Evolutionary conservation across 192 early-diverging fungal genomes (phyloP).

Genomic region (Linnemannia schmuckeri): DNA sequence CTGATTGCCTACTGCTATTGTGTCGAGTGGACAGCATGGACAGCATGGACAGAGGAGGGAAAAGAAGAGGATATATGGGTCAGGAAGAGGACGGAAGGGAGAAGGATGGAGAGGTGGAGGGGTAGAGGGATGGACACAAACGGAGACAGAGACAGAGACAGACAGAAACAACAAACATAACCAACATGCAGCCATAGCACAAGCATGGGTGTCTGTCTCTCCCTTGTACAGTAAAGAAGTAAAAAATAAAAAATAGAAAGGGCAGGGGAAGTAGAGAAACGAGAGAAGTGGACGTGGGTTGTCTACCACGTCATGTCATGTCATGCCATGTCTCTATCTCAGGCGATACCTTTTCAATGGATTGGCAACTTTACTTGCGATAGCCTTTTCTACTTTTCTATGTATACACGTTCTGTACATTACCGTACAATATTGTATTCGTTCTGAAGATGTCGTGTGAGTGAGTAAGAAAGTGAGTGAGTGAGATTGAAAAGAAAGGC

Average conservation of each 20-base stretch:
- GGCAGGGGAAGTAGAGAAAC: not conserved
- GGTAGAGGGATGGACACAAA: not conserved
- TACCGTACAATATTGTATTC: no score
- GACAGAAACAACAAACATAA: not conserved
- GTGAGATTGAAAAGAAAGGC: not conserved
- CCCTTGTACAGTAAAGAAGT: no score
- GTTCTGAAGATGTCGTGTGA: no score
- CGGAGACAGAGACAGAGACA: not conserved
- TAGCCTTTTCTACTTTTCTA: not conserved
- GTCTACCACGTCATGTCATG: not conserved
- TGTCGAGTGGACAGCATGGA: not conserved
- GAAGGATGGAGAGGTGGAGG: not conserved
- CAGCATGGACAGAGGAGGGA: not conserved
- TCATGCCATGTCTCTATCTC: not conserved
- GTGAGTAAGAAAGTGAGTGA: not conserved
- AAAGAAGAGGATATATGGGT: not conserved
- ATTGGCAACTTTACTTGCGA: conserved; percentile 7
- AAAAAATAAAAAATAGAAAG: not conserved
- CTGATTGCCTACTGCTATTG: not conserved
- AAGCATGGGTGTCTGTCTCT: not conserved
- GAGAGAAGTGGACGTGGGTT: not conserved
- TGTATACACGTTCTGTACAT: no score
- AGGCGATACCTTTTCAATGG: not conserved
- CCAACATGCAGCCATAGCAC: not conserved
- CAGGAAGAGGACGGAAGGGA: not conserved